Evolutionary conservation across 164 flowering plant genomes (phyloP), one percentile per base, ranked within the genome.

Genomic region (Magnolia changhungtana): DNA sequence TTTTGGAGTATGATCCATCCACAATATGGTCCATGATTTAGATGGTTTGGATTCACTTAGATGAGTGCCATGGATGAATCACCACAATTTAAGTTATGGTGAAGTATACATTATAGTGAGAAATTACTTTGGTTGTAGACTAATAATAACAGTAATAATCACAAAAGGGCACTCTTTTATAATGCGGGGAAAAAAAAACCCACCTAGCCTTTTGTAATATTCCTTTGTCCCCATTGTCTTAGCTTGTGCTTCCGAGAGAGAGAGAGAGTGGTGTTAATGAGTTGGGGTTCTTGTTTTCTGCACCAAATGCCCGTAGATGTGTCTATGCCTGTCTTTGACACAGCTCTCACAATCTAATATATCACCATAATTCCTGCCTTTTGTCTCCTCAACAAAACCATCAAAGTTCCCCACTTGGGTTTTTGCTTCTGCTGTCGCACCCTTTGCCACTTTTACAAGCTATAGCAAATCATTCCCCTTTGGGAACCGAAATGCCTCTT

Each of bases 301-400:
- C 61, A 81, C 75, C 79, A 79, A 75, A 65, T 67, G 73, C 72
- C 82, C 85, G 75, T 70, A 78, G 45, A 37, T 77, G 80, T 80
- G 72, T 77, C 80, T 85, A 74, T 82, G 69, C 74, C 63, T 89
- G 90, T 88, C 86, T 80, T 82, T 80, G 67, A 82, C 63, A 75
- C 73, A 75, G 81, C 74, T 77, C 81, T 74, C 76, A 75, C 73
- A 78, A 68, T 37, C 45, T 37, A 37, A 37, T 37, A 37, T 37
- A 37, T 82, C 82, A 74, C 93, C 96, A 85, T 85, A 90, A 88
- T 80, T 84, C 81, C 80, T 86, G 95, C 87, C 84, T 77, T 84
- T 75, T 89, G 92, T 89, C 89, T 84, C 93, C 90, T 85, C 87
- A 88, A 83, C 97, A 92, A 89, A 88, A 86, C 87, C 88, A 86